phyloP scores from a whole-genome alignment of 2,329 filamentous ascomycete genomes.

The Cladosporium sp. region DNA sequence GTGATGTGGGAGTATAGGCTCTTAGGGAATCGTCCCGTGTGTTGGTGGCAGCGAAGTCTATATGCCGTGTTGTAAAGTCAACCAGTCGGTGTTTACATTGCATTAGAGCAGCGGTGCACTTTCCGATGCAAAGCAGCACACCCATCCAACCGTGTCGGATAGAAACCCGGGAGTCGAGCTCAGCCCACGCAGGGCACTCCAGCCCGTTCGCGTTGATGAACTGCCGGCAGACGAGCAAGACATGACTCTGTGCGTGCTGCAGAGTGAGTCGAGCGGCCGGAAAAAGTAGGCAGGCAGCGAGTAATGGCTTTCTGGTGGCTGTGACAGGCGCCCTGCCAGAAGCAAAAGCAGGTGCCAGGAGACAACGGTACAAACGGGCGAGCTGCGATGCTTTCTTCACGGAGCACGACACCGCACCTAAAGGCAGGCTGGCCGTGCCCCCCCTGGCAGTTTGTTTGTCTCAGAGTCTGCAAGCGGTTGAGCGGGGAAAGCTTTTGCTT shows the following conservation, averaged over 20 bases:
- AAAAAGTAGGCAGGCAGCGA: neutral
- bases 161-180: neutral
- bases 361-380: neutral
- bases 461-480: constrained; percentile 1
- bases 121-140: neutral
- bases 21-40: neutral
- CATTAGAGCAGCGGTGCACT: neutral
- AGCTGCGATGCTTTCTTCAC: constrained; percentile 11
- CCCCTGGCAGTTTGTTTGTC: constrained; percentile 3
- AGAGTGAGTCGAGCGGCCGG: constrained; percentile 6
- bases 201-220: neutral
- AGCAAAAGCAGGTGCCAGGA: neutral
- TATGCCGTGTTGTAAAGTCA: constrained; percentile 4
- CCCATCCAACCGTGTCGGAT: neutral
- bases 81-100: neutral
- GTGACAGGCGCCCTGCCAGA: constrained; percentile 3
- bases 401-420: neutral
- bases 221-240: constrained; percentile 10
- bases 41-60: neutral
- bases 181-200: neutral
- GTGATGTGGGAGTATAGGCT: constrained; percentile 2
- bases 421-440: neutral
- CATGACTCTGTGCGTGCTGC: constrained; percentile 4
- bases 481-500: neutral
- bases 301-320: neutral